Evolutionary conservation across 23 red algal genomes (phyloP).

Genomic region (Pyropia yezoensis): DNA sequence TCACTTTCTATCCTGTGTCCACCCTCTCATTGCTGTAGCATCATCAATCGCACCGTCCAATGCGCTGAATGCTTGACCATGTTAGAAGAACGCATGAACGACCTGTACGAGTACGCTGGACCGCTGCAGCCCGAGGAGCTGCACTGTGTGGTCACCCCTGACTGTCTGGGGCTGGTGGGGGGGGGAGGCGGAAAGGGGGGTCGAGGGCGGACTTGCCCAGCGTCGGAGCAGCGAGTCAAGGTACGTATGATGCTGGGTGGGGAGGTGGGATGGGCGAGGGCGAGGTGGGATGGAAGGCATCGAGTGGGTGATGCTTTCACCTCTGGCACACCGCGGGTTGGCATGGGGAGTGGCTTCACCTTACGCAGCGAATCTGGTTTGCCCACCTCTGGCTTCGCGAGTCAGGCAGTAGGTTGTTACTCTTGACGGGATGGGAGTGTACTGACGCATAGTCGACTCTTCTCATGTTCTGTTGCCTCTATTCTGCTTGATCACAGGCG

Average conservation of each 20-base stretch:
- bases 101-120: slow-evolving; percentile 41
- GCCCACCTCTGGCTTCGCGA: too few relatives aligned
- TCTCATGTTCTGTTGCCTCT: neutral
- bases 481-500: neutral
- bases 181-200: too few relatives aligned
- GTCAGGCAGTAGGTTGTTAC: neutral
- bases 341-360: too few relatives aligned
- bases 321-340: too few relatives aligned
- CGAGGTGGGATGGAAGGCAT: too few relatives aligned
- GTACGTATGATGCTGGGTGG: too few relatives aligned
- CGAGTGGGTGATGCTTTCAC: too few relatives aligned
- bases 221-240: too few relatives aligned
- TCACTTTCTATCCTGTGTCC: neutral
- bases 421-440: too few relatives aligned
- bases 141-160: slow-evolving; percentile 49
- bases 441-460: neutral
- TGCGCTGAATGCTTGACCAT: slow-evolving; percentile 32
- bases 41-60: slow-evolving; percentile 38
- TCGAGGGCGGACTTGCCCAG: too few relatives aligned
- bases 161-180: slow-evolving; percentile 4
- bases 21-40: slow-evolving; percentile 1
- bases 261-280: too few relatives aligned
- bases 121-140: slow-evolving; percentile 47
- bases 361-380: too few relatives aligned
- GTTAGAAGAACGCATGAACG: slow-evolving; percentile 36